Conservation (phyloP, 768 basidiomycete genomes). For the Thelephora ganbajun region DNA sequence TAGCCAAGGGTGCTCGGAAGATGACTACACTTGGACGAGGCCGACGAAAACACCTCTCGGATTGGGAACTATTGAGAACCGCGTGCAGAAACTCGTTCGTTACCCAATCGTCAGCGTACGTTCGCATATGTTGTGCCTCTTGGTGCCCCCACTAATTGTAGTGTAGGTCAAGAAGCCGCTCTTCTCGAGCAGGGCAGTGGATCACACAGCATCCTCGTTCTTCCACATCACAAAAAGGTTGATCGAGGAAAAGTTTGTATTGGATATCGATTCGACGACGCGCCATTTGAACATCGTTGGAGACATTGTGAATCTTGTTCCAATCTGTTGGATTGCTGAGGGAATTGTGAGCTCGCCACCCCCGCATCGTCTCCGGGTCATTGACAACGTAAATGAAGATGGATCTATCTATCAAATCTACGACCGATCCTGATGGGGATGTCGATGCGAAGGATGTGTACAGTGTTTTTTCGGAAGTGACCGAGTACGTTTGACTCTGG, state of each 20-base stretch:
- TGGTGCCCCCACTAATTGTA: background rate
- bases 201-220: background rate
- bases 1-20: constrained; percentile 17
- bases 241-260: constrained; percentile 9
- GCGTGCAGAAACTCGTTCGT: background rate
- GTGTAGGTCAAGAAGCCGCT: background rate
- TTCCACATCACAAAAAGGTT: constrained; percentile 1
- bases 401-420: constrained; percentile 9
- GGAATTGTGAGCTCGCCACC: constrained; percentile 12
- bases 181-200: background rate
- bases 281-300: constrained; percentile 18
- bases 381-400: background rate
- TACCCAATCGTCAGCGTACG: background rate
- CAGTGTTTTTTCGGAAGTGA: constrained; percentile 11
- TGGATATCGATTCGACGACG: constrained; percentile 7
- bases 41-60: constrained; percentile 23
- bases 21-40: constrained; percentile 46
- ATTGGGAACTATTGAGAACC: background rate
- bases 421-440: constrained; percentile 9
- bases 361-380: background rate
- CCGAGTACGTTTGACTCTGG: constrained; percentile 9
- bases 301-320: constrained; percentile 19
- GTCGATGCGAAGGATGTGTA: constrained; percentile 11
- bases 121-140: too few relatives aligned
- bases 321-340: constrained; percentile 16